Conservation (phyloP, 371 early-diverging fungal genomes). For the Gilbertella persicaria region DNA sequence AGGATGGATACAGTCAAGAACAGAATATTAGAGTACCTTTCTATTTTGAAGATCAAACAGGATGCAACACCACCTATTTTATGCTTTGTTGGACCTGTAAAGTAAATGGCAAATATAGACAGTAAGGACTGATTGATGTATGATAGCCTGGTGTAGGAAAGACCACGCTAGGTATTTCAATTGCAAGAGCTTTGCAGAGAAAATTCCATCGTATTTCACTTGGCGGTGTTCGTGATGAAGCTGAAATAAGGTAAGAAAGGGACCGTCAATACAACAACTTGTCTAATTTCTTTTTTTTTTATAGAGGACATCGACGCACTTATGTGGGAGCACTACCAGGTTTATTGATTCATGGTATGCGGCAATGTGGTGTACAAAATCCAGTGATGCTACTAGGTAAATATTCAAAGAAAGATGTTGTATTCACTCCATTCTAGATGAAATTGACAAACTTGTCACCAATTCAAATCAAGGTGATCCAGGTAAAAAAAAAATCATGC, state of each 20-base stretch:
- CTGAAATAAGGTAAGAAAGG: slow-evolving; percentile 68
- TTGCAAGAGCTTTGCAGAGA: slow-evolving; percentile 77
- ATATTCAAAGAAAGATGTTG: neutral
- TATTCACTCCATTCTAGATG: slow-evolving; percentile 49
- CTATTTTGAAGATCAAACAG: slow-evolving; percentile 75
- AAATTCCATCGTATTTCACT: slow-evolving; percentile 83
- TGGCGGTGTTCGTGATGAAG: slow-evolving; percentile 89
- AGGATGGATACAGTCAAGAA: slow-evolving; percentile 78
- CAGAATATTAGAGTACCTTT: slow-evolving; percentile 81
- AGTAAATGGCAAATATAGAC: neutral
- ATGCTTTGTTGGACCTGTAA: slow-evolving; percentile 73
- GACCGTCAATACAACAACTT: neutral
- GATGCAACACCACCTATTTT: slow-evolving; percentile 80
- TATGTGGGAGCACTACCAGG: slow-evolving; percentile 92
- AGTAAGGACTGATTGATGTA: neutral
- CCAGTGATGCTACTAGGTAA: slow-evolving; percentile 78
- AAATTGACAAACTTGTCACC: slow-evolving; percentile 81
- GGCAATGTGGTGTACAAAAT: slow-evolving; percentile 74
- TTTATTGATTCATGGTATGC: slow-evolving; percentile 73
- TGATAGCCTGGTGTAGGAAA: slow-evolving; percentile 80
- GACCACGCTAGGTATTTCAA: slow-evolving; percentile 77
- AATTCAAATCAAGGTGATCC: slow-evolving; percentile 81
- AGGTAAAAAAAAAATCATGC: slow-evolving; percentile 17
- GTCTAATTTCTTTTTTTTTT: neutral
- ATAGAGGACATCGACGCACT: slow-evolving; percentile 82